Evolutionary conservation across 202 grass and related monocot species (phyloP).

Genomic region (Dendrocalamus latiflorus): DNA sequence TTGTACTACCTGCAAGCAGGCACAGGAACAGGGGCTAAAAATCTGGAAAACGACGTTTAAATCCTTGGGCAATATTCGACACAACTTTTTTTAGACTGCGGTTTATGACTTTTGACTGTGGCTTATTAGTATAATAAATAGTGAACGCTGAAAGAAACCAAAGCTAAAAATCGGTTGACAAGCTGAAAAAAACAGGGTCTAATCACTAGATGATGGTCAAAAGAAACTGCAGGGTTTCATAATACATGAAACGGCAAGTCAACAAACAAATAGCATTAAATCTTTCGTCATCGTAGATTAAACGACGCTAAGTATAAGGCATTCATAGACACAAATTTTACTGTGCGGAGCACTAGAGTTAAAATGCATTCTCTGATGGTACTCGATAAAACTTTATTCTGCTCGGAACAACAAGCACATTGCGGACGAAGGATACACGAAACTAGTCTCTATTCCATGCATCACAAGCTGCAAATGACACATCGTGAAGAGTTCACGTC

Average conservation of each 20-base stretch:
- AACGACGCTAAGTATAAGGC: background rate
- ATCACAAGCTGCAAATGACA: constrained; percentile 29
- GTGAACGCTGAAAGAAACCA: too few species aligned
- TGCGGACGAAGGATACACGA: constrained; percentile 20
- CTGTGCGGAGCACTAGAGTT: constrained; percentile 2
- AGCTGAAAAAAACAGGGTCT: too few species aligned
- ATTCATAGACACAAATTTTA: constrained; percentile 7
- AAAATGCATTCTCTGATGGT: constrained; percentile 5
- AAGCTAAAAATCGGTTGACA: too few species aligned
- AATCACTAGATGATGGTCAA: background rate
- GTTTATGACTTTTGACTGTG: too few species aligned
- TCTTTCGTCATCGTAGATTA: constrained; percentile 25
- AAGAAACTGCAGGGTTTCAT: background rate
- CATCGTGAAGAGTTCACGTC: constrained; percentile 2
- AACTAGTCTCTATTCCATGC: constrained; percentile 14
- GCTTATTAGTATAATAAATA: too few species aligned
- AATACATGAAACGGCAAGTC: background rate
- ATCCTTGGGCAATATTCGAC: background rate
- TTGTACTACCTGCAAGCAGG: too few species aligned
- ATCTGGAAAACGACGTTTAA: background rate
- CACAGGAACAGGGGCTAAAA: background rate
- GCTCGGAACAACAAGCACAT: constrained; percentile 35
- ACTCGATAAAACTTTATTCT: constrained; percentile 41
- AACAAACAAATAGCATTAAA: background rate
- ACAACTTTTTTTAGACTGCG: background rate